A percentile compares a stretch with the other conserved stretches of the same genome.
Evolutionary conservation across 768 basidiomycete species (phyloP).

Genomic region (Calocera cornea): DNA sequence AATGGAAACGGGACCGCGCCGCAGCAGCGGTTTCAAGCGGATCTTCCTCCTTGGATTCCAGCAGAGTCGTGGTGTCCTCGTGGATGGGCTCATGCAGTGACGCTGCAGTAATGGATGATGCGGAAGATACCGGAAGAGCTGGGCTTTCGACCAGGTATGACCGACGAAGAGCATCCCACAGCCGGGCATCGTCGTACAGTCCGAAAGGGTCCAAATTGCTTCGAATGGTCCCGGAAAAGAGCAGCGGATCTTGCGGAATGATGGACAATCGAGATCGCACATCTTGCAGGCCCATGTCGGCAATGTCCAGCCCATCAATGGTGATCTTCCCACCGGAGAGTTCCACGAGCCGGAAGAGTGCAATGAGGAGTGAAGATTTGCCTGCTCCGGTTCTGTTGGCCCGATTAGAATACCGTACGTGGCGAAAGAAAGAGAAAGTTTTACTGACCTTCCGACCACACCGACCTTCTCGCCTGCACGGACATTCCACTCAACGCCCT

Average conservation of each 20-base stretch:
- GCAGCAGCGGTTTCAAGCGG: not conserved
- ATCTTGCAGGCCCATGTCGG: constrained; percentile 28
- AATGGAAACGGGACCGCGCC: constrained; percentile 22
- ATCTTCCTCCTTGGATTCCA: not conserved
- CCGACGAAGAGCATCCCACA: constrained; percentile 63
- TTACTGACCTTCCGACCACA: constrained; percentile 44
- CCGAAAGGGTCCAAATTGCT: constrained; percentile 28
- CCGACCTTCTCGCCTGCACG: constrained; percentile 62
- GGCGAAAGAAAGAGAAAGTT: not conserved
- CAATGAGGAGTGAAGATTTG: constrained; percentile 35
- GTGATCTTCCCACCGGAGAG: constrained; percentile 27
- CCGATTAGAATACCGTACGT: not conserved
- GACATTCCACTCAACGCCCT: constrained; percentile 47
- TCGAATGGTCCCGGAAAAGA: constrained; percentile 50
- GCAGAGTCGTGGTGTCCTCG: not conserved
- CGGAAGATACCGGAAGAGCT: not conserved
- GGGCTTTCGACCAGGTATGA: constrained; percentile 32
- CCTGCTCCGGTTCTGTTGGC: constrained; percentile 37
- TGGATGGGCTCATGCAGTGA: not conserved
- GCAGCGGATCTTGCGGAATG: constrained; percentile 58
- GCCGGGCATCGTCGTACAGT: constrained; percentile 26
- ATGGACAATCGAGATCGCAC: constrained; percentile 39
- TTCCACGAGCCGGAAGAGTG: constrained; percentile 30
- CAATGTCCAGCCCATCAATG: constrained; percentile 32
- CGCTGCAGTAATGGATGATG: not conserved